Evolutionary conservation across 2,329 filamentous ascomycete genomes (phyloP).

Genomic region (Lasiodiplodia hormozganensis): DNA sequence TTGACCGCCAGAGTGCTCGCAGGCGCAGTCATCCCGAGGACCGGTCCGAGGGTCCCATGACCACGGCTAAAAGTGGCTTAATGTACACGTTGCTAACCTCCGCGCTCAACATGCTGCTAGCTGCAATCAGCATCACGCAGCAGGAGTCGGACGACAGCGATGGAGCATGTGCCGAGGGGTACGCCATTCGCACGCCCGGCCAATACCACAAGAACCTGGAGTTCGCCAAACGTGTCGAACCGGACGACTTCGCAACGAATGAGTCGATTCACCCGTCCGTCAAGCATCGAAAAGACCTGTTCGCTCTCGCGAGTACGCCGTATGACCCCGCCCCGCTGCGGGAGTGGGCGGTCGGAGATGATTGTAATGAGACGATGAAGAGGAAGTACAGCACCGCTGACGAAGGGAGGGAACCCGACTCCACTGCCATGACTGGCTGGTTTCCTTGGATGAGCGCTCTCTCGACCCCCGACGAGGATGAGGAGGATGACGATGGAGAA

Average conservation of each 20-base stretch:
- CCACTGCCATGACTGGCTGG: background rate
- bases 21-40: background rate
- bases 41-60: background rate
- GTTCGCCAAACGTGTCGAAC: background rate
- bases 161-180: background rate
- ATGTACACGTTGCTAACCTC: background rate
- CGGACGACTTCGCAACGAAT: slow-evolving; percentile 20
- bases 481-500: background rate
- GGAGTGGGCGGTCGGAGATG: slow-evolving; percentile 1
- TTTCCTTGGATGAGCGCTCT: background rate
- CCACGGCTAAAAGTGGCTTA: background rate
- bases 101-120: background rate
- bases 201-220: slow-evolving; percentile 24
- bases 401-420: background rate
- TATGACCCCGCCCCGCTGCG: slow-evolving; percentile 1
- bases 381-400: background rate
- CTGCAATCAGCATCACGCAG: background rate
- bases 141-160: too few relatives aligned
- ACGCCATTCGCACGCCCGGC: slow-evolving; percentile 7
- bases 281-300: slow-evolving; percentile 8
- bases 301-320: slow-evolving; percentile 2
- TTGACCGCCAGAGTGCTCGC: background rate
- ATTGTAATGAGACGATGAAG: background rate
- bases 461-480: background rate
- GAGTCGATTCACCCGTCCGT: slow-evolving; percentile 26